Base-by-base conservation (phyloP, 768 basidiomycete species). In the Roridomyces roridus region DNA sequence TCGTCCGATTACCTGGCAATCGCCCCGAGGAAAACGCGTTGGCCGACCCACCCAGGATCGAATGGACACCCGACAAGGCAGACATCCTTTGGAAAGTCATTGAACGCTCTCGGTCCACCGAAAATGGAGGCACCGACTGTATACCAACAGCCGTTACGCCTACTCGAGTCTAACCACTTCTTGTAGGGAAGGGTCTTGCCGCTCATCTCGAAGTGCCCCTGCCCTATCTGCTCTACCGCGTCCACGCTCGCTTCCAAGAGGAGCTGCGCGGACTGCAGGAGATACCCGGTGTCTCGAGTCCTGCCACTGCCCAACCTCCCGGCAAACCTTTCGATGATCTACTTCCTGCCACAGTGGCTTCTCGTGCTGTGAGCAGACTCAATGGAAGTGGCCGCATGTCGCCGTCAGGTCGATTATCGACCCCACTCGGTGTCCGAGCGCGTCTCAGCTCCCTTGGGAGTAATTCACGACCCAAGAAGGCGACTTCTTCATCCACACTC, bases 31-130 rank as follows among this genome's bases (percentile, higher is more conserved):
- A 91, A 46, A 80, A 87, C 44, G 79, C 88, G 11, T 71, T 79
- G 9, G 71, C 74, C n/a, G 84, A 92, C 60, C 90, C 90, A 48
- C 85, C 87, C 55, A 65, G 94, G 92, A 87, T 94, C 70, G 87
- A 90, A 76, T 94, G 92, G 92, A 91, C 82, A 39, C 63, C 83
- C 8, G 90, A 93, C 55, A 94, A 94, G 70, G 92, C 93, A 41
- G 87, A 88, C 59, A 84, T 91, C 6, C 76, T 94, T 8, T 94
- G 92, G 92, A 91, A 92, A 70, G 89, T 91, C 40, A 92, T 94
- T 59, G 87, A 91, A 49, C 81, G 85, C 64, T 91, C 90, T 29
- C 81, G 91, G 51, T 81, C 86, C 6, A 84, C 81, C 25, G 89
- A 92, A 59, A 86, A 85, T 49, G 82, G 84, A 17, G 89, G 84